Conservation (phyloP, 2,329 filamentous ascomycete species). For the Lizonia empirigonia region DNA sequence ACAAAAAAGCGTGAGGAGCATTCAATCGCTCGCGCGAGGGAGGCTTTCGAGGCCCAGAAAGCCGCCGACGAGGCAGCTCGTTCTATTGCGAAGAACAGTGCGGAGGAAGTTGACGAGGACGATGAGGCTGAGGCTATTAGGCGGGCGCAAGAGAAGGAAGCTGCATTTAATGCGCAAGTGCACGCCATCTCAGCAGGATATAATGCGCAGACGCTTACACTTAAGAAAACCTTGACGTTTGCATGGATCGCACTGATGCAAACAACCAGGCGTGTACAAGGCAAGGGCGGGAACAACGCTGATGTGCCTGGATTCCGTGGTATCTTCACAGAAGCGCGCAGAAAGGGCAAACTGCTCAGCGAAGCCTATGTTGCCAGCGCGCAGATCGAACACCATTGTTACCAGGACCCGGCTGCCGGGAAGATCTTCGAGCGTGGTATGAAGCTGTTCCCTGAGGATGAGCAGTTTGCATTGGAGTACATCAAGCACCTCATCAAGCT, state of each 20-base stretch:
- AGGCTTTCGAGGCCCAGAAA: slow-evolving; percentile 57
- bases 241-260: slow-evolving; percentile 95
- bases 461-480: slow-evolving; percentile 92
- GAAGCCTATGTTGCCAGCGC: slow-evolving; percentile 95
- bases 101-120: slow-evolving; percentile 60
- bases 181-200: slow-evolving; percentile 68
- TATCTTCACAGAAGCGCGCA: slow-evolving; percentile 87
- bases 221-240: slow-evolving; percentile 86
- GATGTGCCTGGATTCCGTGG: slow-evolving; percentile 78
- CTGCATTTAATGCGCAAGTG: slow-evolving; percentile 60
- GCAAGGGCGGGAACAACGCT: slow-evolving; percentile 66
- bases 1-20: slow-evolving; percentile 69
- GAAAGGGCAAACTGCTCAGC: slow-evolving; percentile 84
- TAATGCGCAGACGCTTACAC: slow-evolving; percentile 71
- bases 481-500: slow-evolving; percentile 91
- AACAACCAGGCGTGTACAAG: slow-evolving; percentile 91
- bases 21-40: slow-evolving; percentile 60
- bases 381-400: slow-evolving; percentile 91
- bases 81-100: slow-evolving; percentile 47
- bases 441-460: slow-evolving; percentile 91
- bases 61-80: slow-evolving; percentile 49
- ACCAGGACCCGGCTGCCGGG: slow-evolving; percentile 88
- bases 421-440: slow-evolving; percentile 96
- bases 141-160: slow-evolving; percentile 54
- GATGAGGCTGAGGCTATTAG: slow-evolving; percentile 53